Base-by-base conservation (phyloP, 768 basidiomycete species). In the Pleurotus salmoneostramineus region DNA sequence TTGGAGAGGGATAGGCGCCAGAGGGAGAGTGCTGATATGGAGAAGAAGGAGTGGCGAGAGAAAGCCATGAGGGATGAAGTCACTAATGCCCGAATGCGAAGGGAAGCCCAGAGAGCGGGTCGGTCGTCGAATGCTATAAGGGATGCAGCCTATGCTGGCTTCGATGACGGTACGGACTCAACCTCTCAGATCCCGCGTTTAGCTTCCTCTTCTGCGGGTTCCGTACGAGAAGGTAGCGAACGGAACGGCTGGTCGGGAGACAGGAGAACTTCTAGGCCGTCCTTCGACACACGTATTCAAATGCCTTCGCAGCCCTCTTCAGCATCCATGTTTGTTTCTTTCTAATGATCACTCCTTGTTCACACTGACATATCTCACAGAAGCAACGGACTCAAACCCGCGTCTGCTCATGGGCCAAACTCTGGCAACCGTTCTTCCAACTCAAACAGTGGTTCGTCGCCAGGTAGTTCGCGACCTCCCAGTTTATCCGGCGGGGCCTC, bases 101-200 rank as follows among this genome's bases (percentile, higher is more conserved):
- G 86, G 60, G 88, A 91, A 65, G 71, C 76, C 3, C 71, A 75
- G 56, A 80, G 85, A 64, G 75, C 73, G 35, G 85, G 84, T 43
- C 74, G 71, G 6, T 64, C 71, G 21, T 66, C 71, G 42, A 62
- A 67, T 36, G 61, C 66, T 15, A 58, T 57, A 57, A 56, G 58
- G 64, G 67, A 61, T 64, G 65, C 10, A 63, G 65, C 64, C 4
- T 43, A 42, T 43, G 40, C 37, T 27, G 52, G 52, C 3, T 17
- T 55, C 21, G 52, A 55, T 31, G 52, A 55, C 43, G 52, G 52
- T 11, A 11, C 34, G 21, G 49, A 33, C 21, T 27, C 46, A 27
- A 46, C n/a, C 32, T 32, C 48, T 61, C 46, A 45, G 52, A 49
- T 56, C 59, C 61, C 65, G 71, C 56, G 64, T 66, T 68, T 63